Conservation (phyloP, 805 yeast genomes). For the Monosporozyma yasuniensis region DNA sequence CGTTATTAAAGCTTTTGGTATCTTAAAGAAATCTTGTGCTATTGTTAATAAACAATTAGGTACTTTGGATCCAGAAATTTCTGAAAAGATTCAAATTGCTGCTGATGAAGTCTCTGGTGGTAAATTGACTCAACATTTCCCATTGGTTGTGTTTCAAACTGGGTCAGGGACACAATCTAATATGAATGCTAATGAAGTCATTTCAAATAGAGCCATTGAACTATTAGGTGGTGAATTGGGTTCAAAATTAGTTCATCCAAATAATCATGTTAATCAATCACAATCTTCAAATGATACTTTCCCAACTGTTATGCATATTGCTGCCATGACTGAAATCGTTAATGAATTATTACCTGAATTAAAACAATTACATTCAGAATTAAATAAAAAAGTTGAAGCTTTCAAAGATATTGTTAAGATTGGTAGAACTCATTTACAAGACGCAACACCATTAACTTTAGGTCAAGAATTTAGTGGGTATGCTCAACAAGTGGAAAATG, state of each 20-base stretch:
- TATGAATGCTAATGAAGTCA: constrained; percentile 99
- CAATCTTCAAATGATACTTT: constrained; percentile 98
- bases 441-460: constrained; percentile 94
- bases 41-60: constrained; percentile 80
- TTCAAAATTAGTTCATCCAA: constrained; percentile 91
- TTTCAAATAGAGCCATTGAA: constrained; percentile 96
- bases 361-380: constrained; percentile 65
- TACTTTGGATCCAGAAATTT: constrained; percentile 69
- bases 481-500: constrained; percentile 86
- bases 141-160: constrained; percentile 96
- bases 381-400: constrained; percentile 70
- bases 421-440: constrained; percentile 98
- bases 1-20: constrained; percentile 82
- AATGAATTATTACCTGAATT: constrained; percentile 72
- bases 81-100: constrained; percentile 82
- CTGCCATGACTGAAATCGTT: constrained; percentile 86
- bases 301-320: constrained; percentile 99
- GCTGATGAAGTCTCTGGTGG: constrained; percentile 94
- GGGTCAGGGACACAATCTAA: constrained; percentile 98
- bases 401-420: constrained; percentile 87
- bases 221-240: constrained; percentile 87
- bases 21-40: constrained; percentile 91
- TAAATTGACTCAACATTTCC: constrained; percentile 87
- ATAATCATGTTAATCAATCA: constrained; percentile 96
- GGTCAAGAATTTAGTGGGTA: constrained; percentile 98